Evolutionary conservation across 108 stramenopile species (phyloP), one percentile per base, ranked within the genome.

Genomic region (Nitzschia putrida): DNA sequence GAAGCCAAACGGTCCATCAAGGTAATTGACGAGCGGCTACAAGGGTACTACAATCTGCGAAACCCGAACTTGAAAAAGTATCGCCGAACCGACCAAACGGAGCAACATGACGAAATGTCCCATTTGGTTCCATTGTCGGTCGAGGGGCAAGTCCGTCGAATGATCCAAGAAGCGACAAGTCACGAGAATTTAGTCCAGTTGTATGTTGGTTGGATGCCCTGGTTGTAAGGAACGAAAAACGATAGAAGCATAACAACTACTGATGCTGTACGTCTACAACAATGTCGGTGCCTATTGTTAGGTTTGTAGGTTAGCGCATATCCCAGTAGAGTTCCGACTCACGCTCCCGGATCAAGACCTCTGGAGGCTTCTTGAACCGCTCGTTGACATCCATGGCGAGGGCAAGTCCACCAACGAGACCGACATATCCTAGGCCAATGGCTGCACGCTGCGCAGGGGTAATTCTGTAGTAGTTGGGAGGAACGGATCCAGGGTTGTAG

Each of bases 141-240:
- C 16, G 95, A 96, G 69, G 95, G 92, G 16, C 95, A 96, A 76
- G 92, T 90, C 24, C 85, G 92, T 63, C 87, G 88, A 72, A 81
- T 96, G 87, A 89, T 93, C 25, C 55, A 74, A 26, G 95, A 96
- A 61, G 95, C 93, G 53, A 92, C 90, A 8, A 89, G 80, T 42
- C 74, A 77, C 37, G 92, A 93, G 68, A 93, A 93, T 75, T 73
- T 94, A 25, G 85, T 96, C 53, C 95, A 93, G 50, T 63, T 93
- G 44, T 94, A 92, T 68, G 81, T 94, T 57, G 92, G 92, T 0
- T 96, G 92, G 93, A 94, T 93, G 95, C 88, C 92, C 9, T 94
- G 92, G 92, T 61, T 94, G 51, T 94, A 79, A 37, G 34, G 14
- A 6, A 18, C 3, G 3, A 3, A 24, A 1, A 13, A 22, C 8